Evolutionary conservation across 2,329 filamentous ascomycete species (phyloP).

Genomic region (Phaeophleospora eucalypticola): DNA sequence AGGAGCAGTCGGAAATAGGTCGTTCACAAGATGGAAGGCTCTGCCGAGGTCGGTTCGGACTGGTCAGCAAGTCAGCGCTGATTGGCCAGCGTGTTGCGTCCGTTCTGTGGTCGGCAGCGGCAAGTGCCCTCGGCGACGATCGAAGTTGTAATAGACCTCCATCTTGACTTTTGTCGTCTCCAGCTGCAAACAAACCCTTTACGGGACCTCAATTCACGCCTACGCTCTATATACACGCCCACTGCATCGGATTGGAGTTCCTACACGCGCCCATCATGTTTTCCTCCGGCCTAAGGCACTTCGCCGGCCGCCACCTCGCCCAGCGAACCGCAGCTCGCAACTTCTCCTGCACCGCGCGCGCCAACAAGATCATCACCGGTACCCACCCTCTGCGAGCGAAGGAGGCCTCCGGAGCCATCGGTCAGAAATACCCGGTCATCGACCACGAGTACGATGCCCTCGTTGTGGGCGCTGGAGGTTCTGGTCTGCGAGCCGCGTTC

Average conservation of each 20-base stretch:
- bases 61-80: too few species aligned
- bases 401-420: slow-evolving; percentile 83
- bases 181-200: background rate
- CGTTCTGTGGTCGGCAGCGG: too few species aligned
- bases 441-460: slow-evolving; percentile 99
- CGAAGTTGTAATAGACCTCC: background rate
- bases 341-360: slow-evolving; percentile 83
- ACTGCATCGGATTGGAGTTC: slow-evolving; percentile 6
- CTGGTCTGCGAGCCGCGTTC: slow-evolving; percentile 74
- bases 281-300: slow-evolving; percentile 34
- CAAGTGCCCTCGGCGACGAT: background rate
- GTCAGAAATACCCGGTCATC: slow-evolving; percentile 91
- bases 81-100: too few species aligned
- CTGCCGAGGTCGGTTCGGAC: too few species aligned
- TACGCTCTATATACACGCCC: background rate
- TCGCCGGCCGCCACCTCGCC: slow-evolving; percentile 27
- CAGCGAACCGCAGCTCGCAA: slow-evolving; percentile 48
- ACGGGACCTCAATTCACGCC: background rate
- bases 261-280: slow-evolving; percentile 29
- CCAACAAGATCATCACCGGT: slow-evolving; percentile 73
- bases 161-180: background rate
- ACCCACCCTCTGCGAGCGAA: slow-evolving; percentile 84
- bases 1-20: too few species aligned
- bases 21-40: too few species aligned
- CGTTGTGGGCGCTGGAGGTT: slow-evolving; percentile 80